Evolutionary conservation across 2,329 filamentous ascomycete genomes (phyloP).

Genomic region (Pseudocercospora vitis): DNA sequence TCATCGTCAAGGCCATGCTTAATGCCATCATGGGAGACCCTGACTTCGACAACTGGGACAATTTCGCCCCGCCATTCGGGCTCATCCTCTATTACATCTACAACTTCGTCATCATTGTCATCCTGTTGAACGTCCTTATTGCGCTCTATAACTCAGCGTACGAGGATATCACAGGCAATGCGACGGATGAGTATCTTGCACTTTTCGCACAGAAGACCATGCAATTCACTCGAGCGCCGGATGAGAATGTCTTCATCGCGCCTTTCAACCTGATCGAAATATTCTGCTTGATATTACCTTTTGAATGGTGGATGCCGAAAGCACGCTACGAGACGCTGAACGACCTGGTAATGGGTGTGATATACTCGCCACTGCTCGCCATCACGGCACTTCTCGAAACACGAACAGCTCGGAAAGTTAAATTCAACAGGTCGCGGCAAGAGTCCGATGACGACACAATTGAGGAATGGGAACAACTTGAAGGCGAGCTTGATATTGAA

Average conservation of each 20-base stretch:
- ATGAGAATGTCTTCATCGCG: slow-evolving; percentile 97
- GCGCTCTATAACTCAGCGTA: slow-evolving; percentile 97
- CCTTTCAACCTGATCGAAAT: slow-evolving; percentile 94
- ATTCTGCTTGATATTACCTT: slow-evolving; percentile 70
- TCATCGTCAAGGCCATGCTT: slow-evolving; percentile 78
- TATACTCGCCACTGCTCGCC: slow-evolving; percentile 82
- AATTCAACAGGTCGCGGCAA: slow-evolving; percentile 71
- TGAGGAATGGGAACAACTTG: slow-evolving; percentile 91
- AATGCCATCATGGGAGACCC: slow-evolving; percentile 91
- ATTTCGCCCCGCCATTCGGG: slow-evolving; percentile 89
- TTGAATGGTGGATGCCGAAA: slow-evolving; percentile 94
- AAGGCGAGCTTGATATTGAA: slow-evolving; percentile 72
- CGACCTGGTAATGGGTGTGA: slow-evolving; percentile 78
- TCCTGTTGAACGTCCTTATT: slow-evolving; percentile 93
- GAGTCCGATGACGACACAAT: slow-evolving; percentile 86
- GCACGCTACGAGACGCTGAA: slow-evolving; percentile 76
- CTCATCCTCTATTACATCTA: slow-evolving; percentile 96
- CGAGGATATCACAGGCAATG: slow-evolving; percentile 88
- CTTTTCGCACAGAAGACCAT: slow-evolving; percentile 93
- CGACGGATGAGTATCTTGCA: slow-evolving; percentile 91
- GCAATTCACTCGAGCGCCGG: slow-evolving; percentile 92
- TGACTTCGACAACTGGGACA: slow-evolving; percentile 84
- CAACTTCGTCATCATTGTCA: slow-evolving; percentile 94
- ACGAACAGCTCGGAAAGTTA: slow-evolving; percentile 39
- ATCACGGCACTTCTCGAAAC: slow-evolving; percentile 66